phyloP scores from a whole-genome alignment of 2,329 filamentous ascomycete species.

The Calycina marina region DNA sequence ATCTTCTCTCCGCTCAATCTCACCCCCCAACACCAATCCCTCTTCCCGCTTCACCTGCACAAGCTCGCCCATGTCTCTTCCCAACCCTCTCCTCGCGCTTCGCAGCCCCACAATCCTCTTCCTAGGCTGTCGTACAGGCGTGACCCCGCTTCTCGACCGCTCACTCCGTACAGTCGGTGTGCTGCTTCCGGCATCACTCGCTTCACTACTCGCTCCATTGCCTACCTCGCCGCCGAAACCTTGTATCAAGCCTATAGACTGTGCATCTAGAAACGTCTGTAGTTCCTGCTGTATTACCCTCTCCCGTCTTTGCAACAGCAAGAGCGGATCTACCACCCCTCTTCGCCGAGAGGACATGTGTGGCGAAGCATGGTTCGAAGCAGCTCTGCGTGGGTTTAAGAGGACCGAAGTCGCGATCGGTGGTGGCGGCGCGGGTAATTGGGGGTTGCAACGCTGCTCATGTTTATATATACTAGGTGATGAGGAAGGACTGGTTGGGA shows the following conservation, averaged over 20 bases:
- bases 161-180: constrained; percentile 16
- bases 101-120: constrained; percentile 38
- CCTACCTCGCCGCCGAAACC: constrained; percentile 15
- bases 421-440: constrained; percentile 19
- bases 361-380: constrained; percentile 7
- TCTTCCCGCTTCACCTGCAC: constrained; percentile 55
- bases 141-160: constrained; percentile 25
- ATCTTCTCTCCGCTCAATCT: constrained; percentile 39
- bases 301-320: constrained; percentile 32
- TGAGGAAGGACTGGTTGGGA: not conserved
- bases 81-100: constrained; percentile 49
- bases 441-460: constrained; percentile 3
- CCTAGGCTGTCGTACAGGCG: constrained; percentile 46
- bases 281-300: constrained; percentile 40
- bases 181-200: constrained; percentile 24
- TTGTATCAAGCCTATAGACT: constrained; percentile 31
- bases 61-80: constrained; percentile 46
- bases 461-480: constrained; percentile 9
- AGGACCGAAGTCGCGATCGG: constrained; percentile 11
- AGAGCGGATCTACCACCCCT: constrained; percentile 21
- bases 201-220: constrained; percentile 15
- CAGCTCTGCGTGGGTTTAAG: not conserved
- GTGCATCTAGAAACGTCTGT: constrained; percentile 42
- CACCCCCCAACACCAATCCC: constrained; percentile 40
- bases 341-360: not conserved